Evolutionary conservation across 352 stramenopile genomes (phyloP), one percentile per base, ranked within the genome.

Genomic region (Phytophthora tubulina): DNA sequence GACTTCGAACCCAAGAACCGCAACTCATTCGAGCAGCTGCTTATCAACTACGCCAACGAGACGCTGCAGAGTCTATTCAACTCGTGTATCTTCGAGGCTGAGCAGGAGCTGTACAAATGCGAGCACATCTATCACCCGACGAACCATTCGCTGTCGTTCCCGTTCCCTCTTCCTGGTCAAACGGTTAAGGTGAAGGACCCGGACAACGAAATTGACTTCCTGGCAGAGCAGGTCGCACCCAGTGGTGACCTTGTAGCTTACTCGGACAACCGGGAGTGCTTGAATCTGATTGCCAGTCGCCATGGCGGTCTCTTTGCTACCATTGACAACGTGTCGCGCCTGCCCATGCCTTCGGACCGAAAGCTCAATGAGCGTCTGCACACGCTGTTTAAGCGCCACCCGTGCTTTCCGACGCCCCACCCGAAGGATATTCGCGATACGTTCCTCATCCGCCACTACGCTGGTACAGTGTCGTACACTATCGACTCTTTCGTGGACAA

Each of bases 11-110:
- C 85, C 6, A 98, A 90, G 72, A 94, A 94, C 67, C 85, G 80
- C 57, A 98, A 98, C 77, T 95, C 84, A 48, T 97, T 97, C 53
- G 93, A 98, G 74, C 93, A 98, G 68, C 56, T 98, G 35, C 80
- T 95, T 21, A 98, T 98, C 79, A 98, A 98, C 78, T 98, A 97
- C 77, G 89, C 90, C 32, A 98, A 98, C 71, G 93, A 98, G 61
- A 92, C 89, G 51, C 76, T 98, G 15, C 93, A 97, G 71, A 92
- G 85, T 60, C 78, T 95, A 1, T 98, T 98, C 72, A 98, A 97
- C 66, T 69, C 88, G 7, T 94, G 92, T 61, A 90, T 96, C 46
- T 97, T 97, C 41, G 88, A 94, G 44, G 79, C 90, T 0, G 90
- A 97, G 57, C 88, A 97, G 72, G 86, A 91, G 54, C 74, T 94